Evolutionary conservation across 805 yeast genomes (phyloP).

Genomic region (Candida incommunis): DNA sequence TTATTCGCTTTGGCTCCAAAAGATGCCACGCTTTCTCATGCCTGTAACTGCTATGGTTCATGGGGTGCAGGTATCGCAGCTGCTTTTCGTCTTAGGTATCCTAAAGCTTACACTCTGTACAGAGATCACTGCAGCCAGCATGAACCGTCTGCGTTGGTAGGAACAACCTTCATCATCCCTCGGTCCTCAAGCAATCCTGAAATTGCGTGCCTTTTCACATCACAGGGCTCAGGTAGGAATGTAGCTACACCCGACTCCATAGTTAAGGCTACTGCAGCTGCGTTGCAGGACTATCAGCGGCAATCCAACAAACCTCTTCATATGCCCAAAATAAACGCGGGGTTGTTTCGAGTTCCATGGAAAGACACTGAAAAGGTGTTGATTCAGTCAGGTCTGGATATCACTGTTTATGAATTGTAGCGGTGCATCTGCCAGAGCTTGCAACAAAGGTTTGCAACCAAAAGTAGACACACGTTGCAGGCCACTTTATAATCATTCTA

Average conservation of each 20-base stretch:
- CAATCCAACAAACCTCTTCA: constrained; percentile 22
- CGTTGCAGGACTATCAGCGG: background rate
- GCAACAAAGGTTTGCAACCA: no score
- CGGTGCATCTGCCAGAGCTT: no score
- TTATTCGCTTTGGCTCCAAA: constrained; percentile 26
- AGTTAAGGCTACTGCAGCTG: background rate
- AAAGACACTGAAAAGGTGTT: constrained; percentile 43
- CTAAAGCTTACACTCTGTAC: constrained; percentile 40
- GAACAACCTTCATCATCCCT: constrained; percentile 38
- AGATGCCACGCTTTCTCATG: constrained; percentile 49
- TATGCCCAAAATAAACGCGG: constrained; percentile 73
- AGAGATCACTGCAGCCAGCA: constrained; percentile 26
- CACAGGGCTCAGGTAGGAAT: constrained; percentile 33
- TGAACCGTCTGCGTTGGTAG: constrained; percentile 29
- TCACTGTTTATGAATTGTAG: constrained; percentile 34
- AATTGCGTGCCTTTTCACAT: constrained; percentile 65
- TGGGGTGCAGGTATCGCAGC: constrained; percentile 85
- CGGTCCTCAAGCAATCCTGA: constrained; percentile 18
- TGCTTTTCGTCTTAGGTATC: constrained; percentile 38
- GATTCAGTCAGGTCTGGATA: constrained; percentile 20
- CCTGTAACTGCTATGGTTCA: constrained; percentile 63
- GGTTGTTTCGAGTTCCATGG: constrained; percentile 76
- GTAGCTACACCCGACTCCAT: constrained; percentile 14
- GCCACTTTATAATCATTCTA: no score
- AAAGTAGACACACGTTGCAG: no score